phyloP scores from a whole-genome alignment of 768 basidiomycete species.

The Auricularia sp. region DNA sequence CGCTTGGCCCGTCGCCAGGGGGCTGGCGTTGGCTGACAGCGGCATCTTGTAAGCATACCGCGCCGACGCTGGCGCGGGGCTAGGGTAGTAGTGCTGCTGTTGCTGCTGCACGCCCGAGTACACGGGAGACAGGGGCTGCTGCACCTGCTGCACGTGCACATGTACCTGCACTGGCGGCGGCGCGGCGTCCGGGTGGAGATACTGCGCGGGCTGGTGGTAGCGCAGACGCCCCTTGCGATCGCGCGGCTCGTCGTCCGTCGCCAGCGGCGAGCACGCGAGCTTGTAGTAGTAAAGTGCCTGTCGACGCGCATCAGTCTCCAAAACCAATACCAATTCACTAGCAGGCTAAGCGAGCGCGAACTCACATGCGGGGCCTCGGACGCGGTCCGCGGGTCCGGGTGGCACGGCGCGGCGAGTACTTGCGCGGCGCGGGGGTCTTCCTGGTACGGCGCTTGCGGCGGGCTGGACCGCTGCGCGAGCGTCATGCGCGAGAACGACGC shows the following conservation, averaged over 20 bases:
- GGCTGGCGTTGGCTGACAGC: not conserved
- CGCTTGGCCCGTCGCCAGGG: constrained; percentile 2
- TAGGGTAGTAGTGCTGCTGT: too few species aligned
- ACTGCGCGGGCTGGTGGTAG: constrained; percentile 43
- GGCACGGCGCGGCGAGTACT: not conserved
- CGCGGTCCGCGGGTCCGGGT: not conserved
- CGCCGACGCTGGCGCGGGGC: not conserved
- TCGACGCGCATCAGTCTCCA: constrained; percentile 10
- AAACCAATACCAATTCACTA: not conserved
- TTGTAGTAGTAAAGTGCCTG: constrained; percentile 72
- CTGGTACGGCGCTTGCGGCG: not conserved
- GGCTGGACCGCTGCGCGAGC: not conserved
- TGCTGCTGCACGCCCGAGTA: too few species aligned
- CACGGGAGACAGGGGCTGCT: not conserved
- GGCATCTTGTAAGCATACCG: not conserved
- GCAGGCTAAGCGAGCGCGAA: not conserved
- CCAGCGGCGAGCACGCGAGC: constrained; percentile 54
- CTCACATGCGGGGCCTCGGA: not conserved
- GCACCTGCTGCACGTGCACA: not conserved
- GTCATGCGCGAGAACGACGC: not conserved
- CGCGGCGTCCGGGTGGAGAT: constrained; percentile 4
- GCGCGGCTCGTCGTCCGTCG: constrained; percentile 24
- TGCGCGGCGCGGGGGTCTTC: not conserved
- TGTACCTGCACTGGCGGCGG: constrained; percentile 4
- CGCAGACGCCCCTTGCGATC: constrained; percentile 47